Conservation (phyloP, 2,329 filamentous ascomycete genomes). For the Chaetothyriales sp. region DNA sequence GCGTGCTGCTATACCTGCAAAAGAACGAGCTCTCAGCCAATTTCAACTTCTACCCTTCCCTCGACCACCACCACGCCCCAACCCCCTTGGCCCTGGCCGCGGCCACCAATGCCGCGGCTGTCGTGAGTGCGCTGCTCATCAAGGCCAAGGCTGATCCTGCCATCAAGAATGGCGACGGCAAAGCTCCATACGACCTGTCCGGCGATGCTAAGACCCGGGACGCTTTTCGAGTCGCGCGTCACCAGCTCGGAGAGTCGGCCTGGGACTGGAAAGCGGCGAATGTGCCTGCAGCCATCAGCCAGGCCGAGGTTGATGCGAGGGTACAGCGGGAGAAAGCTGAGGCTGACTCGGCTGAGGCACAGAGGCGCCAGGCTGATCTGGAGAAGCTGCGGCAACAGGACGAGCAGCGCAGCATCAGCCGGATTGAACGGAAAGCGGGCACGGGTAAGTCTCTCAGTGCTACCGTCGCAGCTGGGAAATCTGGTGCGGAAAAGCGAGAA, state of each 20-base stretch:
- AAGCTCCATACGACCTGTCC: slow-evolving; percentile 70
- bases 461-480: slow-evolving; percentile 40
- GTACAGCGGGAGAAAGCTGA: slow-evolving; percentile 56
- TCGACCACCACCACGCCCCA: slow-evolving; percentile 58
- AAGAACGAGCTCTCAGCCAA: slow-evolving; percentile 56
- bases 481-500: slow-evolving; percentile 63
- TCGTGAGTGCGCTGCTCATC: slow-evolving; percentile 61
- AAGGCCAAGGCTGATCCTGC: slow-evolving; percentile 65
- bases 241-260: slow-evolving; percentile 58
- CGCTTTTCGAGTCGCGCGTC: slow-evolving; percentile 75
- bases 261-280: slow-evolving; percentile 68
- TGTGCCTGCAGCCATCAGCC: slow-evolving; percentile 56
- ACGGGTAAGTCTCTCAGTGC: slow-evolving; percentile 41
- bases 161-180: slow-evolving; percentile 55
- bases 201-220: slow-evolving; percentile 77
- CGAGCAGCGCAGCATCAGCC: slow-evolving; percentile 20
- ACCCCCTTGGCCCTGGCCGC: slow-evolving; percentile 78
- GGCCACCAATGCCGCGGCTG: slow-evolving; percentile 58
- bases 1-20: slow-evolving; percentile 67
- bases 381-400: slow-evolving; percentile 56
- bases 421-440: slow-evolving; percentile 36
- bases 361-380: slow-evolving; percentile 58
- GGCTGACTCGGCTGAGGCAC: slow-evolving; percentile 51
- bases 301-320: slow-evolving; percentile 54
- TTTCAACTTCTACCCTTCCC: slow-evolving; percentile 58